Percentiles rank a stretch among this genome's conserved stretches.
These are phyloP conservation scores for Calonectria pseudoreteaudii DNA, from an alignment of 2,329 filamentous ascomycete species.

Conservation along the genomic window DNA sequence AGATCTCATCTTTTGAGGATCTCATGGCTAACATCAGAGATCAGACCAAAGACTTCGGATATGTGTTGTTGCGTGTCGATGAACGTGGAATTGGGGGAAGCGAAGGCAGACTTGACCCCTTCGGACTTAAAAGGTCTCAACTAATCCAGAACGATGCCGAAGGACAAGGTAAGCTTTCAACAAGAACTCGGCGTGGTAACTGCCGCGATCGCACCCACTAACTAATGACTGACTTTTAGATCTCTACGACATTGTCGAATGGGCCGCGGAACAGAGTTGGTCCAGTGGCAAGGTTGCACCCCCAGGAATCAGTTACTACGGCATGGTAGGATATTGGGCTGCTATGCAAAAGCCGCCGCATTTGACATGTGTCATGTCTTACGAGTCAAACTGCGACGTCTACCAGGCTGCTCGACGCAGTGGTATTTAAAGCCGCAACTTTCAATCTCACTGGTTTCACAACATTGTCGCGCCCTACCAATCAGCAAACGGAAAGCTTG, in stretches of 20 bases:
- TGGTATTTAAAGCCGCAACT: slow-evolving; percentile 11
- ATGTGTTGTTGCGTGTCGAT: slow-evolving; percentile 18
- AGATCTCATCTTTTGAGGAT: too few relatives aligned
- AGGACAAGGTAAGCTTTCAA: not conserved
- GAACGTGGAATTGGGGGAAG: slow-evolving; percentile 16
- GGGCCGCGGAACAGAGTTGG: slow-evolving; percentile 12
- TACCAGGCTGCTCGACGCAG: slow-evolving; percentile 6
- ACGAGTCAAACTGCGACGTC: slow-evolving; percentile 5
- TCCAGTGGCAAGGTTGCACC: slow-evolving; percentile 9
- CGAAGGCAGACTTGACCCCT: slow-evolving; percentile 17
- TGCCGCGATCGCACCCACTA: not conserved
- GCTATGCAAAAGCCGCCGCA: slow-evolving; percentile 15
- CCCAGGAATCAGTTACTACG: slow-evolving; percentile 19
- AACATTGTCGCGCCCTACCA: slow-evolving; percentile 11
- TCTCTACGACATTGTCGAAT: slow-evolving; percentile 16
- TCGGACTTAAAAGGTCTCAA: slow-evolving; percentile 2
- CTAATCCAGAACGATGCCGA: slow-evolving; percentile 9
- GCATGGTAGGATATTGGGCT: slow-evolving; percentile 14
- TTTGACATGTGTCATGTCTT: slow-evolving; percentile 12
- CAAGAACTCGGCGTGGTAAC: accelerated
- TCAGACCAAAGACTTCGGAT: slow-evolving; percentile 15
- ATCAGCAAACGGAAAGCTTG: not conserved
- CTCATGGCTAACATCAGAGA: not conserved
- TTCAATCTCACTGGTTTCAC: slow-evolving; percentile 16
- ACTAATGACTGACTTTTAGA: not conserved